These are phyloP conservation scores for Wickerhamiella shivajii DNA, from an alignment of 805 yeast species.

Conservation along the genomic window DNA sequence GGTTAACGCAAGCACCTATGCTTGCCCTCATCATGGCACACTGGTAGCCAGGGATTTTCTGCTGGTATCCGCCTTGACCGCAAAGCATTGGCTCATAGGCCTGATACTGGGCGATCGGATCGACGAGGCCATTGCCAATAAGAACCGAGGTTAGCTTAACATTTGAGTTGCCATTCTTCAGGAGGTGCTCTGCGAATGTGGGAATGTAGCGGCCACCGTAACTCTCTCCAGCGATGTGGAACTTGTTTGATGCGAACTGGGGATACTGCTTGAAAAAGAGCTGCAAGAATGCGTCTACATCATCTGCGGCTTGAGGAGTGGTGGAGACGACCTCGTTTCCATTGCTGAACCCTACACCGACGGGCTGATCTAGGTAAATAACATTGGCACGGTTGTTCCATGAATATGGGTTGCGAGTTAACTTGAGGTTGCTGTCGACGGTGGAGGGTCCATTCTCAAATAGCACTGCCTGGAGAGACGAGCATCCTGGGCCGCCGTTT, in stretches of 20 bases:
- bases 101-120: slow-evolving; percentile 62
- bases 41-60: slow-evolving; percentile 7
- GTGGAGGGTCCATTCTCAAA: slow-evolving; percentile 87
- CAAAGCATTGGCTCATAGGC: slow-evolving; percentile 91
- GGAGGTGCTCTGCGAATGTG: slow-evolving; percentile 45
- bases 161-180: slow-evolving; percentile 32
- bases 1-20: slow-evolving; percentile 9
- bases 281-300: slow-evolving; percentile 71
- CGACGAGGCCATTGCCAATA: slow-evolving; percentile 90
- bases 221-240: slow-evolving; percentile 88
- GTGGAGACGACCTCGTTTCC: slow-evolving; percentile 50
- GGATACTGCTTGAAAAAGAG: slow-evolving; percentile 78
- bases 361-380: slow-evolving; percentile 87
- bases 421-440: slow-evolving; percentile 47
- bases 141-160: slow-evolving; percentile 63
- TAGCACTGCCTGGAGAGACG: slow-evolving; percentile 76
- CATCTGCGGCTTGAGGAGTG: slow-evolving; percentile 74
- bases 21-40: slow-evolving; percentile 11
- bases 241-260: slow-evolving; percentile 38
- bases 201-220: slow-evolving; percentile 95
- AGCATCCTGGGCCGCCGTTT: slow-evolving; percentile 95
- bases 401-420: slow-evolving; percentile 66
- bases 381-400: slow-evolving; percentile 90
- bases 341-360: slow-evolving; percentile 81
- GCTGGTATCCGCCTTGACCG: slow-evolving; percentile 61